Evolutionary conservation across 2,329 filamentous ascomycete species (phyloP), one percentile per base, ranked within the genome.

Genomic region (Chrysoporthe cubensis): DNA sequence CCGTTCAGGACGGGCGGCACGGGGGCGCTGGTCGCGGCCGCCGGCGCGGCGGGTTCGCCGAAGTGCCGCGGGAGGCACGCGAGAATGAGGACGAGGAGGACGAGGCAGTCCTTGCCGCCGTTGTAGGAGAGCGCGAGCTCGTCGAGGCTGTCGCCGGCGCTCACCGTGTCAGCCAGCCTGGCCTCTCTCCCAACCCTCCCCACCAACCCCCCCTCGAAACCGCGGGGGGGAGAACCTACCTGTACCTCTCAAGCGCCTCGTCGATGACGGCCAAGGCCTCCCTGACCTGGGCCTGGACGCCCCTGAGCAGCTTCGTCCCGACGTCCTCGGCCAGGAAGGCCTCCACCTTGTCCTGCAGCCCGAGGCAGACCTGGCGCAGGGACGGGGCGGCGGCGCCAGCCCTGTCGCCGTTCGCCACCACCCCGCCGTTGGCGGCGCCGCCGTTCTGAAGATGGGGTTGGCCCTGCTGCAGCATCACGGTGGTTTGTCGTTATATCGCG

Each of bases 81-180:
- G 72, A 98, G 89, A 76, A 97, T 93, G 71, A 98, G 84, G 75
- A 97, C 87, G 7, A 98, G 85, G 21, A 98, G 88, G 64, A 98
- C 94, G 21, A 98, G 90, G 75, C 95, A 98, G 84, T 98, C 96
- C 79, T 99, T 99, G 70, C 96, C 96, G 76, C 96, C 96, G 75
- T 99, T 99, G 81, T 97, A 99, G 66, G 95, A 97, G 71, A 98
- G 84, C 5, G 94, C 93, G 69, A 98, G 85, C 76, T 96, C 87
- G 68, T 90, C 85, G 70, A 91, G 86, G 68, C 92, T 96, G 74
- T 69, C 26, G 57, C 57, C 52, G 48, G 6, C 14, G 34, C 7
- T 5, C 5, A 26, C 37, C 5, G 7, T 52, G 61, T 61, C 2
- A 61, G 59, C 50, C 44, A 11, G 40, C 52, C 4, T 21, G 46